Base-by-base conservation (phyloP, 176 grass and related monocot genomes). In the Oryza meridionalis region DNA sequence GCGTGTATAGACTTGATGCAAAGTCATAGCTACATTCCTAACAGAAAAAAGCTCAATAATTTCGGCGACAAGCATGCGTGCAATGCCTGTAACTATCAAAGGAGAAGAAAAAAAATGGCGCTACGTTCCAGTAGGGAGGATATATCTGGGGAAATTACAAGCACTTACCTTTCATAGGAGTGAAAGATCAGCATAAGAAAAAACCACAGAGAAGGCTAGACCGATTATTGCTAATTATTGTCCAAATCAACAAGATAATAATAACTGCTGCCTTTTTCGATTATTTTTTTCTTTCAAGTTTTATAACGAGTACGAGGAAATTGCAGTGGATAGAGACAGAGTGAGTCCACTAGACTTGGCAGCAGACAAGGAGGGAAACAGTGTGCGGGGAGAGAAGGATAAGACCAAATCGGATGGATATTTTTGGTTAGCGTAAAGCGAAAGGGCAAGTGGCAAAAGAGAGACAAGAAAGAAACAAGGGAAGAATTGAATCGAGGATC, bases 241-340 rank as follows among this genome's bases (percentile, higher is more conserved):
- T 81, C 55, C 4, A 53, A 27, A 73, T 45, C 31, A 82, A 12
- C 19, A 37, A 84, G 35, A 5, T 15, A 45, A 25, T 11, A 45
- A 25, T 44, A 70, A 71, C 24, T 4, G 58, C 11, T 16, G 44
- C 19, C 4, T 61, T 61, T 59, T 3, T 1, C 62, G 0, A 59
- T 45, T 7, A n/a, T n/a, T 0, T 4, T 33, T 67, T 53, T 51
- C 13, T 58, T 11, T 13, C 3, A 31, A 14, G 29, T 67, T 13
- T 46, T 31, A 55, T 6, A 73, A 73, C 40, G 15, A 58, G 17
- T 11, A 65, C 2, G 5, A 67, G 63, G 24, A 45, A 71, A 66
- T 33, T 73, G 68, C 58, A 67, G 81, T 24, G 24, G 86, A 79
- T 88, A 73, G 68, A 43, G 80, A 88, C 67, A 40, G 80, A 88